Conservation (phyloP, 371 early-diverging fungal species). For the Mycotypha africana region DNA sequence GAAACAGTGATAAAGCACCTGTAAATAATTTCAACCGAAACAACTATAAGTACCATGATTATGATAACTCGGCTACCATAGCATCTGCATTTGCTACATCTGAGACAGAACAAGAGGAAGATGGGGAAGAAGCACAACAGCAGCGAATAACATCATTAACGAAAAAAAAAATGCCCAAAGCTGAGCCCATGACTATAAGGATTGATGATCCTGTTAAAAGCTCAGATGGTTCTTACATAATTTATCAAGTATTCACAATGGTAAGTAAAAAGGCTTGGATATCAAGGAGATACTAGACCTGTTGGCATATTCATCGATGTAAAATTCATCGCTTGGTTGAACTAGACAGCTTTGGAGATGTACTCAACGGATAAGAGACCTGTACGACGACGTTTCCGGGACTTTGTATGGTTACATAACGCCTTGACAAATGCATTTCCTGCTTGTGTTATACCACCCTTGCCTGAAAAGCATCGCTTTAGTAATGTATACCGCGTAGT, state of each 20-base stretch:
- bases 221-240: conserved; percentile 29
- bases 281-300: no score
- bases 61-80: no score
- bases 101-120: no score
- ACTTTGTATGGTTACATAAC: conserved; percentile 87
- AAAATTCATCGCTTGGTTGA: no score
- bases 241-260: conserved; percentile 26
- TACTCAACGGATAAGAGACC: conserved; percentile 38
- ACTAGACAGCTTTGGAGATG: conserved; percentile 50
- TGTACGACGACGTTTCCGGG: conserved; percentile 86
- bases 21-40: no score
- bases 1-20: no score
- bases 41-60: no score
- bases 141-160: no score
- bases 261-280: conserved; percentile 12
- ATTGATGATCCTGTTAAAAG: conserved; percentile 76
- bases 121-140: no score
- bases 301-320: no score
- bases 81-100: no score
- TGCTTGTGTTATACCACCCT: conserved; percentile 81
- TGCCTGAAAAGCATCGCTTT: conserved; percentile 88
- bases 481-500: conserved; percentile 56
- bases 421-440: conserved; percentile 69
- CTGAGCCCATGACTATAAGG: conserved; percentile 37
- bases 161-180: no score